These are phyloP conservation scores for Aulographum hederae DNA, from an alignment of 2,329 filamentous ascomycete species.

Conservation along the genomic window DNA sequence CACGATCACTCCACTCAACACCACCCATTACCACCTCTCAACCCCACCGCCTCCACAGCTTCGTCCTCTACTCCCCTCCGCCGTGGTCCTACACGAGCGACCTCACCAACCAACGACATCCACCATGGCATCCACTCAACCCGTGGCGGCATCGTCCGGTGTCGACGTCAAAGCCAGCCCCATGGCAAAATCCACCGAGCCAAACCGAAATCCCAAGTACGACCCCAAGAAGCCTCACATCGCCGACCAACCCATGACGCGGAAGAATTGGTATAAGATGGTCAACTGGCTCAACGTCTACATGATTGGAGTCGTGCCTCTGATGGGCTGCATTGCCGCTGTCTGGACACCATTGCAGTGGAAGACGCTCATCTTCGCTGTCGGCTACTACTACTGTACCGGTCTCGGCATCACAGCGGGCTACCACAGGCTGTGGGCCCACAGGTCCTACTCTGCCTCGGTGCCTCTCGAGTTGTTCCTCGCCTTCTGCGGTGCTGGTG, in stretches of 20 bases:
- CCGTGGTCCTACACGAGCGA: background rate
- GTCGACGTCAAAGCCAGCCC: slow-evolving; percentile 29
- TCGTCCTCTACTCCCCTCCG: background rate
- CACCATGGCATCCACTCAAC: slow-evolving; percentile 33
- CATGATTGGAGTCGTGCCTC: slow-evolving; percentile 62
- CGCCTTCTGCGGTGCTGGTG: slow-evolving; percentile 27
- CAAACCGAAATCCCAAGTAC: slow-evolving; percentile 32
- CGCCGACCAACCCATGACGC: slow-evolving; percentile 63
- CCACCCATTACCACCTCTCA: background rate
- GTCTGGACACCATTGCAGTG: slow-evolving; percentile 62
- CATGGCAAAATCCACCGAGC: slow-evolving; percentile 31
- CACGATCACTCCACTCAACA: background rate
- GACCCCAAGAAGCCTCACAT: slow-evolving; percentile 64
- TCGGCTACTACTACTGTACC: slow-evolving; percentile 73
- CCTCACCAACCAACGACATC: background rate
- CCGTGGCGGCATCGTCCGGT: slow-evolving; percentile 26
- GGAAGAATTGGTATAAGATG: slow-evolving; percentile 57
- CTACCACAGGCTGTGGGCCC: slow-evolving; percentile 23
- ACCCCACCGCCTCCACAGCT: background rate
- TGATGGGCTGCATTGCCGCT: slow-evolving; percentile 55
- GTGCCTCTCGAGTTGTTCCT: slow-evolving; percentile 29
- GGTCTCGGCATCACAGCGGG: slow-evolving; percentile 29
- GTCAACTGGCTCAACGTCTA: slow-evolving; percentile 83
- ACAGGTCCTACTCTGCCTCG: slow-evolving; percentile 27
- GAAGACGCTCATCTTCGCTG: slow-evolving; percentile 56